phyloP scores from a whole-genome alignment of 352 stramenopile genomes.

The Globisporangium alternatum region DNA sequence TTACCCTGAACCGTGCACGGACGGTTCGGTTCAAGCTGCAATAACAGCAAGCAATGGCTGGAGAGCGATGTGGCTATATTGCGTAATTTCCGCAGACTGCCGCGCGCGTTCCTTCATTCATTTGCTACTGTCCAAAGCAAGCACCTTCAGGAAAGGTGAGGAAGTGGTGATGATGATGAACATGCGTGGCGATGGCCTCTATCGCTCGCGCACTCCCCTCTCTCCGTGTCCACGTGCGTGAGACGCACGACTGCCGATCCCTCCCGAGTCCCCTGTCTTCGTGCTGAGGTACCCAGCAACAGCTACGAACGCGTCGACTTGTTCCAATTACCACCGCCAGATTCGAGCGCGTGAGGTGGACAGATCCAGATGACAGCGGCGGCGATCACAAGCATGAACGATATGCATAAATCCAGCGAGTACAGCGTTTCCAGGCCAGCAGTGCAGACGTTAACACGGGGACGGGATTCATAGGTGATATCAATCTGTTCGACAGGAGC shows the following conservation, averaged over 20 bases:
- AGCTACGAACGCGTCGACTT: background rate
- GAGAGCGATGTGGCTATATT: conserved; percentile 32
- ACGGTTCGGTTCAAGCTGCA: conserved; percentile 15
- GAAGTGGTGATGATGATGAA: conserved; percentile 21
- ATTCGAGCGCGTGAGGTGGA: background rate
- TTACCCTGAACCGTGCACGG: no score
- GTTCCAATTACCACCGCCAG: background rate
- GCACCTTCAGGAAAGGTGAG: conserved; percentile 64
- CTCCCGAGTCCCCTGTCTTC: background rate
- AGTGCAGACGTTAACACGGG: background rate
- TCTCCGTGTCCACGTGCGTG: background rate
- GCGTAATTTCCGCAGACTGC: conserved; percentile 35
- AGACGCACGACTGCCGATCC: background rate
- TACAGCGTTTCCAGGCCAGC: background rate
- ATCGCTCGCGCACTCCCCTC: background rate
- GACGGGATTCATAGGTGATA: background rate
- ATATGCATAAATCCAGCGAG: background rate
- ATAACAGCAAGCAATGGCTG: conserved; percentile 54
- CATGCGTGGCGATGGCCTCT: conserved; percentile 9
- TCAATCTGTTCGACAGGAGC: background rate
- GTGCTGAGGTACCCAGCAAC: background rate
- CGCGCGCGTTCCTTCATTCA: conserved; percentile 30
- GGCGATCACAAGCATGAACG: background rate
- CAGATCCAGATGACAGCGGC: background rate
- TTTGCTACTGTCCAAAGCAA: conserved; percentile 89